Conservation (phyloP, 352 stramenopile species). For the Phytophthora hibernalis region DNA sequence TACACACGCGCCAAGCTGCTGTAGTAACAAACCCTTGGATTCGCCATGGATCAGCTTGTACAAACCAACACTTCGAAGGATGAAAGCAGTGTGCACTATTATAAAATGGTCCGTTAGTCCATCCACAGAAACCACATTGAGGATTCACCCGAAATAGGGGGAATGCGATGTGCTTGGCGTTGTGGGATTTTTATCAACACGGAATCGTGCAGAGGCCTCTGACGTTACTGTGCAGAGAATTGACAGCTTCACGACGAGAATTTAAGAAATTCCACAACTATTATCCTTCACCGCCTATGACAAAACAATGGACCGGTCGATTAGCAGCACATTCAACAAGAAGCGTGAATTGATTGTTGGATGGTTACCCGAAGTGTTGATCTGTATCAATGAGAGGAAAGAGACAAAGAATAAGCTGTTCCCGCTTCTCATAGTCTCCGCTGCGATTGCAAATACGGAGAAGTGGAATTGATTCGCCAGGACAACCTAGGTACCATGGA, state of each 20-base stretch:
- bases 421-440: not conserved
- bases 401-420: not conserved
- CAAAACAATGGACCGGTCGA: not conserved
- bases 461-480: not conserved
- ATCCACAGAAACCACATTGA: slow-evolving; percentile 1
- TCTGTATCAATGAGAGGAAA: not conserved
- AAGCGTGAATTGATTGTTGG: not conserved
- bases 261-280: slow-evolving; percentile 9
- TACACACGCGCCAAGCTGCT: slow-evolving; percentile 32
- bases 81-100: not conserved
- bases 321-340: not conserved
- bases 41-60: slow-evolving; percentile 11
- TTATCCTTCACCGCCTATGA: not conserved
- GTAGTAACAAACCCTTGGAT: slow-evolving; percentile 27
- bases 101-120: slow-evolving; percentile 5
- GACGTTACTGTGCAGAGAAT: not conserved
- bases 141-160: slow-evolving; percentile 18
- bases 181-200: not conserved
- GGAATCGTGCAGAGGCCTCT: not conserved
- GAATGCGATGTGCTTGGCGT: too few species aligned
- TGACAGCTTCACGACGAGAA: not conserved
- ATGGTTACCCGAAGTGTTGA: not conserved
- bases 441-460: not conserved
- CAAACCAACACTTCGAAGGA: not conserved
- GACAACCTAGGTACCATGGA: not conserved